Evolutionary conservation across 169 alveolate genomes (phyloP), one percentile per base, ranked within the genome.

Genomic region (Cryptosporidium canis): DNA sequence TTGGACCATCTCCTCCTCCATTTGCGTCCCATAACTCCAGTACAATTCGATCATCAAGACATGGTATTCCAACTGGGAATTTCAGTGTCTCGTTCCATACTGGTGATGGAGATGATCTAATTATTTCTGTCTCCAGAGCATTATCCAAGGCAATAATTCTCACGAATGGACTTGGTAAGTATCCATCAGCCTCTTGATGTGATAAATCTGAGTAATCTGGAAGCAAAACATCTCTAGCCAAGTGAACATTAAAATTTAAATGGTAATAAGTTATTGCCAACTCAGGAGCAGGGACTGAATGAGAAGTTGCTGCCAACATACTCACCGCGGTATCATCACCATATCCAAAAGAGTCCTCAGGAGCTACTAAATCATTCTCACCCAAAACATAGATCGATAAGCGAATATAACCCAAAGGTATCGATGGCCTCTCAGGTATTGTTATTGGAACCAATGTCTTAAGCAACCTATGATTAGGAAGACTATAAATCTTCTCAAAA

Each of bases 1-100:
- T 77, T 16, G 87, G 87, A n/a, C 87, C 87, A 58, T 77, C 87
- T 55, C 87, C 87, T 39, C 87, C 87, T 4, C 87, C 87, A 16
- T 77, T 55, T 11, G 87, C 87, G 61, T 77, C 87, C 87, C 87
- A 77, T 39, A 77, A 31, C 63, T 77, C 87, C 41, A 77, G 24
- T 18, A 77, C 87, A 43, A 77, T 77, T 44, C 87, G 55, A 35
- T 77, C 87, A 37, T 77, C 87, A 2, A 77, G 55, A n/a, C 87
- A 77, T 8, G 87, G 87, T 47, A 67, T 47, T n/a, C 83, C 91
- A 8, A 71, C 91, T 9, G 91, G 91, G 53, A 83, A 71, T 31
- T 83, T 83, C 24, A 83, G 44, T 16, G 91, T 83, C 44, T 66
- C 83, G 21, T 83, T 83, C 83, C 83, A 83, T 14, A 64, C 83